phyloP scores from a whole-genome alignment of 2,329 filamentous ascomycete species.

The Pyricularia sp. region DNA sequence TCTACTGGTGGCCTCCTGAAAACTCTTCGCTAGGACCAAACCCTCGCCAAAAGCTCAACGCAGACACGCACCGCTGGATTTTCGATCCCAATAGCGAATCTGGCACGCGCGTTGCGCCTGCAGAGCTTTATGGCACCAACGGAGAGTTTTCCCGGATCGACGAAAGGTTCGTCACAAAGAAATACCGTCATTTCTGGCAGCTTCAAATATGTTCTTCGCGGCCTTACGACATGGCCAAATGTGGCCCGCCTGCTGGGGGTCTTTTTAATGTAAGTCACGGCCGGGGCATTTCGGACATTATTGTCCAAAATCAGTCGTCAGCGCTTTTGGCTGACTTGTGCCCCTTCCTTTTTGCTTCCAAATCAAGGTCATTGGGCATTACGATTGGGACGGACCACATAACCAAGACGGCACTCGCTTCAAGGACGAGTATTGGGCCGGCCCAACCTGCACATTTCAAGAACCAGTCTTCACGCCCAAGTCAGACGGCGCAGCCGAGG shows the following conservation, averaged over 20 bases:
- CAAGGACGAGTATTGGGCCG: slow-evolving; percentile 33
- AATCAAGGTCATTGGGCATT: slow-evolving; percentile 37
- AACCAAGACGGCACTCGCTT: slow-evolving; percentile 15
- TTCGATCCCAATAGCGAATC: slow-evolving; percentile 26
- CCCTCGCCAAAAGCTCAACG: slow-evolving; percentile 24
- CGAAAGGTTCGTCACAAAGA: slow-evolving; percentile 33
- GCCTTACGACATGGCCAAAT: slow-evolving; percentile 34
- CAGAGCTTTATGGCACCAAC: slow-evolving; percentile 27
- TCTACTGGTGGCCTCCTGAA: slow-evolving; percentile 31
- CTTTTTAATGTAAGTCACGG: slow-evolving; percentile 33
- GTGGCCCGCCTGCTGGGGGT: slow-evolving; percentile 30
- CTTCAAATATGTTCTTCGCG: slow-evolving; percentile 23
- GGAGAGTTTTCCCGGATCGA: slow-evolving; percentile 41
- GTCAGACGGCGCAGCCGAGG: slow-evolving; percentile 28
- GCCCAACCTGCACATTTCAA: slow-evolving; percentile 36
- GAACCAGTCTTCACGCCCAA: slow-evolving; percentile 44
- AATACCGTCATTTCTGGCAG: slow-evolving; percentile 37
- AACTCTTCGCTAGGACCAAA: slow-evolving; percentile 13
- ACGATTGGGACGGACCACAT: slow-evolving; percentile 22
- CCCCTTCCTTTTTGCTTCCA: no score
- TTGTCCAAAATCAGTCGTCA: slow-evolving; percentile 11
- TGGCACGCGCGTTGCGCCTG: slow-evolving; percentile 25
- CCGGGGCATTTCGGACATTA: slow-evolving; percentile 29
- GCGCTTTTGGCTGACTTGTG: slow-evolving; percentile 20
- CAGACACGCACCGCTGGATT: slow-evolving; percentile 30